phyloP scores from a whole-genome alignment of 495 filamentous ascomycete species.

The Xeromyces bisporus region DNA sequence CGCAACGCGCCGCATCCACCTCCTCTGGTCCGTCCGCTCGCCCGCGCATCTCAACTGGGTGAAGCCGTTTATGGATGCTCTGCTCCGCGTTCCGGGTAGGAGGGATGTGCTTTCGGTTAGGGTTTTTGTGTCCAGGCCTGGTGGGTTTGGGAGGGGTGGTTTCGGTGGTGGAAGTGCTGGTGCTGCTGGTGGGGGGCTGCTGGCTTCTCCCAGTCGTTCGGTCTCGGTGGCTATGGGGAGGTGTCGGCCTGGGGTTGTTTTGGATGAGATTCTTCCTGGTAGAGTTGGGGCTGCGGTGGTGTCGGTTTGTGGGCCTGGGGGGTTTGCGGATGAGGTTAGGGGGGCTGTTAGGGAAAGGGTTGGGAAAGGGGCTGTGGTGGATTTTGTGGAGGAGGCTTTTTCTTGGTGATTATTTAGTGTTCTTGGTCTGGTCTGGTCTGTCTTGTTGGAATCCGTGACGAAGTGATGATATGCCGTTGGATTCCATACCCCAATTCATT shows the following conservation, averaged over 20 bases:
- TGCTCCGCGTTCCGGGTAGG: constrained; percentile 66
- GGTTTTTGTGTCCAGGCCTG: constrained; percentile 79
- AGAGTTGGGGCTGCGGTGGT: constrained; percentile 73
- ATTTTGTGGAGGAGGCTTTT: constrained; percentile 93
- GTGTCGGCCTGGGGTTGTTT: constrained; percentile 37
- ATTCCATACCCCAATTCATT: too few species aligned
- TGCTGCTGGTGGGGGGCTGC: constrained; percentile 62
- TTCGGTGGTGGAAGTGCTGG: too few species aligned
- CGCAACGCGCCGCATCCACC: constrained; percentile 60
- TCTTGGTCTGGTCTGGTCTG: too few species aligned
- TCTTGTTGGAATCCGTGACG: too few species aligned
- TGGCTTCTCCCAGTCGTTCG: constrained; percentile 60
- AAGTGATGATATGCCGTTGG: too few species aligned
- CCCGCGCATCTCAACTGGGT: constrained; percentile 90
- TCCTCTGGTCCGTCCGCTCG: constrained; percentile 82
- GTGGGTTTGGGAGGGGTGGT: too few species aligned
- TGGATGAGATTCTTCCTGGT: constrained; percentile 60
- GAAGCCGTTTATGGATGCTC: constrained; percentile 85
- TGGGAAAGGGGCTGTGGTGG: constrained; percentile 49
- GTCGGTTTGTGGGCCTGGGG: constrained; percentile 77
- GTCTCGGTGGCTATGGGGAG: constrained; percentile 83
- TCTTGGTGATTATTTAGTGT: constrained; percentile 66
- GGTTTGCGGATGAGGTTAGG: constrained; percentile 75
- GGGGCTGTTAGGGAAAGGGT: constrained; percentile 48
- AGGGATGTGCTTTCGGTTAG: constrained; percentile 70